Base-by-base conservation (phyloP, 148 eudicot species). In the Polygonum aviculare region DNA sequence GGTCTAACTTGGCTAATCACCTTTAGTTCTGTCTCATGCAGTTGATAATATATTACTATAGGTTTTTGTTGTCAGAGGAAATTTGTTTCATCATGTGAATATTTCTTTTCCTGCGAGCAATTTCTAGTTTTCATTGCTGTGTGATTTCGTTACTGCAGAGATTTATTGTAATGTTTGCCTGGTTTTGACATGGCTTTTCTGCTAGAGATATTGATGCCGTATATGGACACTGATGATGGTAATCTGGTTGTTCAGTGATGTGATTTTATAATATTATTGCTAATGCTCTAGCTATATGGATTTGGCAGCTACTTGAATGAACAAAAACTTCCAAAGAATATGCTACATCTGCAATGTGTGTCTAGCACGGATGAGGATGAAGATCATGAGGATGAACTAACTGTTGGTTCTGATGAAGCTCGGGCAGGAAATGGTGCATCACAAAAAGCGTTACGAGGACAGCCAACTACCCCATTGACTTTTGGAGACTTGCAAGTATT, bases 291-390 rank as follows among this genome's bases (percentile, higher is more conserved):
- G 76, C 62, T 21, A 0, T 74, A 60, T 75, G 62, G 75, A 39
- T 85, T 65, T 57, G 55, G 79, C 86, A 95, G 99, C 87, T 95
- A 92, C 88, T 86, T 95, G 79, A 89, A 77, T 55, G 94, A 90
- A 76, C 94, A 85, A 81, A 91, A 85, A 85, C 93, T 93, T 80
- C 97, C 99, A 50, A 81, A 88, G 74, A 77, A 86, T 78, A 95
- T 95, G 99, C 73, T 86, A 79, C 85, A 76, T 81, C 55, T 91
- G 87, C 94, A 83, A 80, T 81, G 82, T 72, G 83, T 85, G 12
- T 69, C 78, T 69, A 76, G 75, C 40, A 77, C 80, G 35, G 82
- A 80, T 77, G 77, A 82, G 70, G 55, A 75, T 76, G 80, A 75
- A 55, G 74, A 80, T 79, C 77, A 77, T 65, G 85, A 82, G 49